These are phyloP conservation scores for Candida tammaniensis DNA, from an alignment of 805 yeast genomes.

Conservation along the genomic window DNA sequence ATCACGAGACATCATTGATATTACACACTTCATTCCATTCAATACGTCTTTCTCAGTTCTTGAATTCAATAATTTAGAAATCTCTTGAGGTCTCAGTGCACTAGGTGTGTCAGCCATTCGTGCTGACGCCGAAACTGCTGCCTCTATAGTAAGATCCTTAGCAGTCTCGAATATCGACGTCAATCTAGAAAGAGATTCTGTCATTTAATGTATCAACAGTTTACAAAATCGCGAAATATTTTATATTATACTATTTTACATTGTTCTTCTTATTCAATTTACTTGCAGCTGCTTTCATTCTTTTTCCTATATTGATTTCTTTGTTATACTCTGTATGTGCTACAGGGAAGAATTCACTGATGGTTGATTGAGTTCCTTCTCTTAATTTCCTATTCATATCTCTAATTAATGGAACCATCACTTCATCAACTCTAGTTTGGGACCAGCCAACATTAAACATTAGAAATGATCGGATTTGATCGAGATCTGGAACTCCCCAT, in stretches of 20 bases:
- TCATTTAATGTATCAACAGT: slow-evolving; percentile 3
- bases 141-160: slow-evolving; percentile 72
- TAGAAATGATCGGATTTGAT: slow-evolving; percentile 68
- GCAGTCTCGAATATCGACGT: slow-evolving; percentile 79
- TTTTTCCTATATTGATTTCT: slow-evolving; percentile 53
- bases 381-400: slow-evolving; percentile 66
- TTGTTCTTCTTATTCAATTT: slow-evolving; percentile 38
- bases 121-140: slow-evolving; percentile 76
- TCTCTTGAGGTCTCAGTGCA: slow-evolving; percentile 61
- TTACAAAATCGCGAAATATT: neutral
- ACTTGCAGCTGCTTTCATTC: slow-evolving; percentile 57
- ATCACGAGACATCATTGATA: slow-evolving; percentile 37
- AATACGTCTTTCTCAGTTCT: slow-evolving; percentile 54
- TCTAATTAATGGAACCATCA: slow-evolving; percentile 78
- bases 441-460: slow-evolving; percentile 78
- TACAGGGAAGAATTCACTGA: slow-evolving; percentile 67
- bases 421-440: slow-evolving; percentile 71
- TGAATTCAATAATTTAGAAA: slow-evolving; percentile 64
- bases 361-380: slow-evolving; percentile 54
- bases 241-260: slow-evolving; percentile 15
- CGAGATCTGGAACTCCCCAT: slow-evolving; percentile 91
- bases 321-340: slow-evolving; percentile 48
- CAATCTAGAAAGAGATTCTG: slow-evolving; percentile 38
- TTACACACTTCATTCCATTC: slow-evolving; percentile 41
- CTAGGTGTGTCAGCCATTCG: slow-evolving; percentile 61